Conservation (phyloP, 192 early-diverging fungal species). For the Coemansia sp. region DNA sequence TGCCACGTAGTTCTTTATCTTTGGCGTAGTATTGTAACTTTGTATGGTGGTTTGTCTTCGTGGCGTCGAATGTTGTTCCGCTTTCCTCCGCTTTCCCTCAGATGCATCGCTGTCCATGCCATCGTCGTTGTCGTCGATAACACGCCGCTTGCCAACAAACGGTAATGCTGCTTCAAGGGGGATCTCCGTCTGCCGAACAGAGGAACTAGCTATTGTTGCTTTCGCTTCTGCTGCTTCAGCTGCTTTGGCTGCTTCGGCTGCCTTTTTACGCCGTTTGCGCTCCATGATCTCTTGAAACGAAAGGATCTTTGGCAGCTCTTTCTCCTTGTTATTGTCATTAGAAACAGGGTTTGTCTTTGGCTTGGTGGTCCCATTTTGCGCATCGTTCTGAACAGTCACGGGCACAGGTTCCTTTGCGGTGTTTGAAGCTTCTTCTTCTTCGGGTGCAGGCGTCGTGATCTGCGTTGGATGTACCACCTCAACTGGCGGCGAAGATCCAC, state of each 20-base stretch:
- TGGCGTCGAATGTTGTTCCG: neutral
- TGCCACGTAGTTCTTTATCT: conserved; percentile 30
- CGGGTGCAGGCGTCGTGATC: neutral
- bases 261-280: conserved; percentile 38
- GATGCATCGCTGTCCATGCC: conserved; percentile 23
- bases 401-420: neutral
- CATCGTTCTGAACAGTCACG: neutral
- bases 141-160: neutral
- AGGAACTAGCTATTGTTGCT: neutral
- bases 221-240: neutral
- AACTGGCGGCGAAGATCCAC: neutral
- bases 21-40: neutral
- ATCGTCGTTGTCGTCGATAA: neutral
- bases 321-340: neutral
- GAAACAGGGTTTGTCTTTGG: conserved; percentile 1
- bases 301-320: conserved; percentile 25
- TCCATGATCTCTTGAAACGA: conserved; percentile 49
- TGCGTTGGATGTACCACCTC: neutral
- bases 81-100: conserved; percentile 24
- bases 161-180: neutral
- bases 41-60: neutral
- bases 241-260: too few species aligned
- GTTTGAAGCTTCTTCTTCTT: neutral
- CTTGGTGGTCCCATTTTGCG: neutral
- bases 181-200: neutral